phyloP scores from a whole-genome alignment of 2,329 filamentous ascomycete genomes.

The Aquanectria penicillioides region DNA sequence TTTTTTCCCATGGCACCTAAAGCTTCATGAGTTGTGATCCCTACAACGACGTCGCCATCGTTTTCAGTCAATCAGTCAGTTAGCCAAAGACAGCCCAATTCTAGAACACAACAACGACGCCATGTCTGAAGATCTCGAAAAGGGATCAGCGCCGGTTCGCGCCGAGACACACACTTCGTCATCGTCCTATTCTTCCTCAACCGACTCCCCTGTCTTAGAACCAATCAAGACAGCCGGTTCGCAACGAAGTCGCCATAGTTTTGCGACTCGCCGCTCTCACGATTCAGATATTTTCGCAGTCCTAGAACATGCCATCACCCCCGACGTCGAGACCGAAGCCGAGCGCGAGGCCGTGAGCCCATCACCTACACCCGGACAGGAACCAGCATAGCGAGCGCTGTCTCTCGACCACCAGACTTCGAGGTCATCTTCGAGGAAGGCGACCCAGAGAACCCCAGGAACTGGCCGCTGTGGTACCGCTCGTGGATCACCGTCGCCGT shows the following conservation, averaged over 20 bases:
- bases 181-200: constrained; percentile 24
- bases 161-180: constrained; percentile 25
- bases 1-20: not conserved
- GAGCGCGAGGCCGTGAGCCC: constrained; percentile 56
- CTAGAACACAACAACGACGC: not conserved
- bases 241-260: constrained; percentile 30
- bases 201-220: constrained; percentile 36
- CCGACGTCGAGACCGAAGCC: constrained; percentile 49
- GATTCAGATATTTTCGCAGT: constrained; percentile 46
- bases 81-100: not conserved
- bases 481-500: constrained; percentile 56
- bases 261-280: constrained; percentile 22
- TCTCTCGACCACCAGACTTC: constrained; percentile 65
- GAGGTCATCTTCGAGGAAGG: constrained; percentile 77
- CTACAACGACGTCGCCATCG: no score
- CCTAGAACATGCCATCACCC: constrained; percentile 52
- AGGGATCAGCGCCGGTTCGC: constrained; percentile 25
- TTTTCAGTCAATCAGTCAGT: not conserved
- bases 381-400: constrained; percentile 54
- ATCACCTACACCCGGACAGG: constrained; percentile 54
- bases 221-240: constrained; percentile 39
- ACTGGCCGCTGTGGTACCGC: constrained; percentile 68
- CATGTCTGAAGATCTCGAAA: constrained; percentile 37
- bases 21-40: constrained; percentile 1
- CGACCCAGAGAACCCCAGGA: constrained; percentile 72